Percentiles rank a stretch among this genome's conserved stretches.
phyloP scores from a whole-genome alignment of 2,329 filamentous ascomycete species.

The Fusarium sp. region DNA sequence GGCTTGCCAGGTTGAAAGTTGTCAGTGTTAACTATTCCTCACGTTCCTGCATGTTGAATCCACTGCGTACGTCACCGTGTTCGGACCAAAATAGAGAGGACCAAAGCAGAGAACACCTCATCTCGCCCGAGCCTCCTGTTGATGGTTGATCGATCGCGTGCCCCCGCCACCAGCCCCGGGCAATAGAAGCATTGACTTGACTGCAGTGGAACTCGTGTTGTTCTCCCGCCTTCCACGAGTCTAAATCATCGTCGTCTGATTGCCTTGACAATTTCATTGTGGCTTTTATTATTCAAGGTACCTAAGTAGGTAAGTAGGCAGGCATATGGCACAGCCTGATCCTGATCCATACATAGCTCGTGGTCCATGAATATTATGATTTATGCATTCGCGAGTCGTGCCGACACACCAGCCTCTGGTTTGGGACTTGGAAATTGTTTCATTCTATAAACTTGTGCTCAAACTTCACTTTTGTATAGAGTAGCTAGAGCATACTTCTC shows the following conservation, averaged over 20 bases:
- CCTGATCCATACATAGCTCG: background rate
- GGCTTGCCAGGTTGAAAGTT: constrained; percentile 32
- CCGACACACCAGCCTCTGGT: background rate
- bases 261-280: constrained; percentile 27
- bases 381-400: background rate
- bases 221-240: constrained; percentile 26
- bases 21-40: constrained; percentile 17
- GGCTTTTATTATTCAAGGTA: background rate
- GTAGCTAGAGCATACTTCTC: background rate
- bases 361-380: constrained; percentile 12
- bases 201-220: constrained; percentile 16
- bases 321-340: background rate
- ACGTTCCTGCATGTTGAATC: constrained; percentile 42
- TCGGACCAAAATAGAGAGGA: constrained; percentile 1
- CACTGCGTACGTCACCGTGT: constrained; percentile 41
- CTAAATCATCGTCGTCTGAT: constrained; percentile 7
- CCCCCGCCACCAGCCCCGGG: constrained; percentile 12
- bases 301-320: background rate
- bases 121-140: constrained; percentile 9
- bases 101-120: constrained; percentile 6
- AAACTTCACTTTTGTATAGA: background rate
- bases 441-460: background rate
- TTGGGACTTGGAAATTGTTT: background rate
- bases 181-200: constrained; percentile 21
- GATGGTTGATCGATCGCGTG: constrained; percentile 35